Percentiles rank a stretch among this genome's conserved stretches.
Conservation (phyloP, 202 grass and related monocot species). For the Miscanthus sacchariflorus region DNA sequence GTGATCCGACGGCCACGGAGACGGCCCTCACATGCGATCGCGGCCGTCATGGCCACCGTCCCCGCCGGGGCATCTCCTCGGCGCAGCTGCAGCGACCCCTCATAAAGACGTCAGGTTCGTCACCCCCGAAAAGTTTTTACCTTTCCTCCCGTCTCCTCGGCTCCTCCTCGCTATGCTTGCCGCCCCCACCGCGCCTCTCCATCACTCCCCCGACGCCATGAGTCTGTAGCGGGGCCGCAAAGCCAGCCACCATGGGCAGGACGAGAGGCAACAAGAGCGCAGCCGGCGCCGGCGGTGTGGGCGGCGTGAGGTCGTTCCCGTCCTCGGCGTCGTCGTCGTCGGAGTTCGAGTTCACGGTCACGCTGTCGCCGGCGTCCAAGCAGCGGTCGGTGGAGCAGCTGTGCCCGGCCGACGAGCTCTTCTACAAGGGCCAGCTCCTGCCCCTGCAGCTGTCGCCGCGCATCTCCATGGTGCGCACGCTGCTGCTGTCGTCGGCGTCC, state of each 20-base stretch:
- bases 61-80: conserved; percentile 46
- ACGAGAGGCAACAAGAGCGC: conserved; percentile 41
- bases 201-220: conserved; percentile 33
- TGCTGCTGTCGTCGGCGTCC: conserved; percentile 83
- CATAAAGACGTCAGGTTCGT: conserved; percentile 52
- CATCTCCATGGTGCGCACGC: conserved; percentile 95
- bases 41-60: conserved; percentile 9
- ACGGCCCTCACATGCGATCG: conserved; percentile 12
- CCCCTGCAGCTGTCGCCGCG: conserved; percentile 94
- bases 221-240: background rate
- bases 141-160: conserved; percentile 20
- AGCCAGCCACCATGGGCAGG: conserved; percentile 41
- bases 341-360: conserved; percentile 98
- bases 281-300: background rate
- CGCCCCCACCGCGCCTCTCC: conserved; percentile 24
- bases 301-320: conserved; percentile 53
- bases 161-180: conserved; percentile 31
- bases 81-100: background rate
- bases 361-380: conserved; percentile 80
- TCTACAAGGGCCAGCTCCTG: conserved; percentile 98
- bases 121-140: conserved; percentile 51
- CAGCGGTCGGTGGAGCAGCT: conserved; percentile 71
- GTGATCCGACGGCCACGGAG: conserved; percentile 49
- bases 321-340: conserved; percentile 78
- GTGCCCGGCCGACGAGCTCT: conserved; percentile 95